Evolutionary conservation across 2,329 filamentous ascomycete genomes (phyloP).

Genomic region (Atkinsonella hypoxylon): DNA sequence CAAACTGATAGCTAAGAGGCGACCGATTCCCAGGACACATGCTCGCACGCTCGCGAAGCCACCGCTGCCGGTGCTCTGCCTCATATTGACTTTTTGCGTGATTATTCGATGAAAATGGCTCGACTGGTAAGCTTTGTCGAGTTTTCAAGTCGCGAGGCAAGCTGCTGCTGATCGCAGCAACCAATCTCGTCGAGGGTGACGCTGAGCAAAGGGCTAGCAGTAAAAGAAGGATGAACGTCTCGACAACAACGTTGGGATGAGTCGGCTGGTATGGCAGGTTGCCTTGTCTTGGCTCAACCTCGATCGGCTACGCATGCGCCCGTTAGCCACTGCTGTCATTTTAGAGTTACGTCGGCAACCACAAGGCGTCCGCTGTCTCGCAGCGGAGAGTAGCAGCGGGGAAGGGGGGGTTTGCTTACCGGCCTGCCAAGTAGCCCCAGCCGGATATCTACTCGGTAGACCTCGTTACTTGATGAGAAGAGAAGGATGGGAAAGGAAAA

Average conservation of each 20-base stretch:
- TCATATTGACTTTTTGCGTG: constrained; percentile 13
- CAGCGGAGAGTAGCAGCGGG: not conserved
- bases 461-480: not conserved
- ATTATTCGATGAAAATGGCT: not conserved
- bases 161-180: not conserved
- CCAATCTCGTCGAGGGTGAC: not conserved
- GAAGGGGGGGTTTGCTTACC: not conserved
- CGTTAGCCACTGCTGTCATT: not conserved
- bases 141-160: not conserved
- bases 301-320: not conserved
- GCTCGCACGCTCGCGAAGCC: constrained; percentile 32
- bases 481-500: not conserved
- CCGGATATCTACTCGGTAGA: not conserved
- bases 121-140: not conserved
- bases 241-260: not conserved
- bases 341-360: not conserved
- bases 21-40: constrained; percentile 38
- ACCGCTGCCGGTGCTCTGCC: constrained; percentile 13
- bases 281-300: not conserved
- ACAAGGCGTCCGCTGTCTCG: not conserved
- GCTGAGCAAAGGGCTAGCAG: not conserved
- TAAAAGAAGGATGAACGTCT: too few relatives aligned
- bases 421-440: constrained; percentile 1
- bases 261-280: not conserved
- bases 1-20: constrained; percentile 36